These are phyloP conservation scores for Colletotrichum gigasporum DNA, from an alignment of 2,329 filamentous ascomycete genomes.

Conservation along the genomic window DNA sequence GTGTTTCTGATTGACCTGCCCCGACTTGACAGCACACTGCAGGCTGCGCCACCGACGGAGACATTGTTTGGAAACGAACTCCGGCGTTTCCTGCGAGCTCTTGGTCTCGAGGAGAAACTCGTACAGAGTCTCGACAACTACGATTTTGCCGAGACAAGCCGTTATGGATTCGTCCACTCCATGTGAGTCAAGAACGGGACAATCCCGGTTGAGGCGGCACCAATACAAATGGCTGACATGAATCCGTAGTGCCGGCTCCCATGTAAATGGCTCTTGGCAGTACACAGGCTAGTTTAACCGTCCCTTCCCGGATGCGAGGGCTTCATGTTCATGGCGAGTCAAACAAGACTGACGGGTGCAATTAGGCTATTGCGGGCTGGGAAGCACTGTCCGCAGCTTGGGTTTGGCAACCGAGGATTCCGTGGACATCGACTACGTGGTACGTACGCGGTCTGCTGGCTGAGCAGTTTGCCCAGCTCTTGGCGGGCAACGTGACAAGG, in stretches of 20 bases:
- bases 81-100: slow-evolving; percentile 73
- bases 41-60: slow-evolving; percentile 43
- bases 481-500: slow-evolving; percentile 30
- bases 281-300: slow-evolving; percentile 46
- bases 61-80: slow-evolving; percentile 74
- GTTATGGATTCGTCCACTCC: slow-evolving; percentile 84
- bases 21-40: slow-evolving; percentile 53
- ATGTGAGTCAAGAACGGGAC: slow-evolving; percentile 65
- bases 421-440: slow-evolving; percentile 78
- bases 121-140: slow-evolving; percentile 77
- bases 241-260: slow-evolving; percentile 62
- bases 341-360: slow-evolving; percentile 32
- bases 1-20: slow-evolving; percentile 95
- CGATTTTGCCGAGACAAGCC: slow-evolving; percentile 79
- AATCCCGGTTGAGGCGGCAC: slow-evolving; percentile 1
- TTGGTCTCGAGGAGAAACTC: slow-evolving; percentile 71
- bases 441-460: slow-evolving; percentile 47
- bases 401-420: slow-evolving; percentile 64
- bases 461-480: slow-evolving; percentile 13
- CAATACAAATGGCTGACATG: slow-evolving; percentile 34
- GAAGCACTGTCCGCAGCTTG: slow-evolving; percentile 70
- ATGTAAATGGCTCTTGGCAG: slow-evolving; percentile 55
- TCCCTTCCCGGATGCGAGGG: slow-evolving; percentile 20
- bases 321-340: slow-evolving; percentile 5
- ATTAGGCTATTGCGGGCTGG: slow-evolving; percentile 78